Percentiles rank a stretch among this genome's conserved stretches.
These are phyloP conservation scores for Brettanomyces nanus DNA, from an alignment of 805 yeast genomes.

Conservation along the genomic window DNA sequence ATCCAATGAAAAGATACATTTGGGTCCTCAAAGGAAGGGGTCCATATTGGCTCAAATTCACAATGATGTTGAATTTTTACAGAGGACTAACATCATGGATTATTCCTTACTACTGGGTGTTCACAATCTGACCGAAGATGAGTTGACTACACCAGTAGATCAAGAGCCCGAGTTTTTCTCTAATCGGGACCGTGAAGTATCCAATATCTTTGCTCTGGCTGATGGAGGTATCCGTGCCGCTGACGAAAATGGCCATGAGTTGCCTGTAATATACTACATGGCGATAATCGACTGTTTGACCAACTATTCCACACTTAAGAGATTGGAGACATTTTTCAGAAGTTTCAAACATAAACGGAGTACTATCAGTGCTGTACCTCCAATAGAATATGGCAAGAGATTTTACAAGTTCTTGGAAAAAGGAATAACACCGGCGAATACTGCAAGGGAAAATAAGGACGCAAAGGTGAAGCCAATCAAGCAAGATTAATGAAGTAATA, in stretches of 20 bases:
- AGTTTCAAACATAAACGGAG: slow-evolving; percentile 58
- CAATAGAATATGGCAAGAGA: slow-evolving; percentile 82
- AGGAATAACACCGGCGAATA: slow-evolving; percentile 7
- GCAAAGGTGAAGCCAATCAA: neutral
- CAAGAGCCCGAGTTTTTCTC: slow-evolving; percentile 16
- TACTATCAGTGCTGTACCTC: slow-evolving; percentile 83
- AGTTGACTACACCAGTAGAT: slow-evolving; percentile 16
- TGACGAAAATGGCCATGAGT: slow-evolving; percentile 50
- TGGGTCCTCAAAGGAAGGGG: slow-evolving; percentile 64
- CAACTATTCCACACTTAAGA: slow-evolving; percentile 62
- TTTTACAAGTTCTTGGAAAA: slow-evolving; percentile 59
- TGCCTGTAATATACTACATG: slow-evolving; percentile 69
- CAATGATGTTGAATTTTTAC: slow-evolving; percentile 64
- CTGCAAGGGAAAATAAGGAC: slow-evolving; percentile 1
- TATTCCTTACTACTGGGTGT: slow-evolving; percentile 85
- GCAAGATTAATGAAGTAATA: no score
- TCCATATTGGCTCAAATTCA: slow-evolving; percentile 62
- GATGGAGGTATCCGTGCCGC: slow-evolving; percentile 84
- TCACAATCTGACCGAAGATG: slow-evolving; percentile 63
- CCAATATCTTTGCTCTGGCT: slow-evolving; percentile 14
- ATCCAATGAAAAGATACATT: slow-evolving; percentile 48
- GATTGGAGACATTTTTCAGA: slow-evolving; percentile 81
- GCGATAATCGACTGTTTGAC: slow-evolving; percentile 95
- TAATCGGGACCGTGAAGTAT: slow-evolving; percentile 7
- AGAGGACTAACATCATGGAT: slow-evolving; percentile 85